Evolutionary conservation across 2,329 filamentous ascomycete species (phyloP).

Genomic region (Alternaria solani): DNA sequence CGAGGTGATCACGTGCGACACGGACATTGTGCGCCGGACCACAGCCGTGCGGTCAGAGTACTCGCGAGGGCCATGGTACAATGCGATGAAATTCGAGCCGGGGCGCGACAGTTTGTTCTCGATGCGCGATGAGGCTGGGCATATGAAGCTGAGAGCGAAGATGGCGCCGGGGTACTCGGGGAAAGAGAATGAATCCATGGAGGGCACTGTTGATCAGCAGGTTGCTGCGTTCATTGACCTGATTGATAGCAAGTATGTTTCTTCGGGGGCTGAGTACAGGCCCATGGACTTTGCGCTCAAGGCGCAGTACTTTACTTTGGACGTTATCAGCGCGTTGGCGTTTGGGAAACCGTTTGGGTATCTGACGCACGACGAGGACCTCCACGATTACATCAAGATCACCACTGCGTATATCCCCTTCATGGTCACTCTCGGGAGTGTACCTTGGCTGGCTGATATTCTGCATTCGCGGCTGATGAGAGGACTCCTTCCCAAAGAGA

Average conservation of each 20-base stretch:
- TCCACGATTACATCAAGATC: conserved; percentile 55
- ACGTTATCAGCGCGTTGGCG: conserved; percentile 62
- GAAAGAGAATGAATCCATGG: conserved; percentile 61
- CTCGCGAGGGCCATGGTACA: conserved; percentile 34
- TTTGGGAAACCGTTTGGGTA: conserved; percentile 62
- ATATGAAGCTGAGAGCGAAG: conserved; percentile 51
- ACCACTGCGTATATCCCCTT: conserved; percentile 44
- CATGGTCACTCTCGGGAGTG: conserved; percentile 25
- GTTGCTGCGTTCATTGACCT: conserved; percentile 56
- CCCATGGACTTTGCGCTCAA: conserved; percentile 56
- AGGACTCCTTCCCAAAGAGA: conserved; percentile 39
- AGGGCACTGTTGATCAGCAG: conserved; percentile 57
- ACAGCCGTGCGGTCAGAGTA: conserved; percentile 53
- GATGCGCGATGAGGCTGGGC: conserved; percentile 56
- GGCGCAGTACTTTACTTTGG: conserved; percentile 62
- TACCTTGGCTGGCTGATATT: conserved; percentile 26
- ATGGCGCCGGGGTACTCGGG: conserved; percentile 58
- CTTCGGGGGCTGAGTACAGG: conserved; percentile 36
- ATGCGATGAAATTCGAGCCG: conserved; percentile 60
- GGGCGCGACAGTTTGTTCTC: conserved; percentile 61
- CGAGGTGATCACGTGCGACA: conserved; percentile 57
- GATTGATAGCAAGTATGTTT: conserved; percentile 57
- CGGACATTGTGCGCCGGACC: conserved; percentile 57
- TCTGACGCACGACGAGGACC: conserved; percentile 57
- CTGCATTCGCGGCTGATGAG: conserved; percentile 27